Percentiles rank a stretch among this genome's conserved stretches.
phyloP scores from a whole-genome alignment of 2,329 filamentous ascomycete genomes.

The Cladosporium sp. region DNA sequence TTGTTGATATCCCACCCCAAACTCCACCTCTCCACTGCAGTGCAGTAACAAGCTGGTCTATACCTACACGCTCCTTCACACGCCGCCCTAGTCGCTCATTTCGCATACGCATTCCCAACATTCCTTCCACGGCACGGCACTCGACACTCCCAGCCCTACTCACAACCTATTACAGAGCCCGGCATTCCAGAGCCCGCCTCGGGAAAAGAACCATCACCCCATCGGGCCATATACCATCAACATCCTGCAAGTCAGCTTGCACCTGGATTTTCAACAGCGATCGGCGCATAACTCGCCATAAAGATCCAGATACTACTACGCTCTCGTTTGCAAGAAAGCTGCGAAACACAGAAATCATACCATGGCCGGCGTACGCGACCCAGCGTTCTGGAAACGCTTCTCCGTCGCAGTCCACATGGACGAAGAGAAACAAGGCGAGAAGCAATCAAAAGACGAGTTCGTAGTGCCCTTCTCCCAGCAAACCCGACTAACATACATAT shows the following conservation, averaged over 20 bases:
- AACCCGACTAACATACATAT: background rate
- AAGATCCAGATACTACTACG: background rate
- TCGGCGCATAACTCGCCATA: background rate
- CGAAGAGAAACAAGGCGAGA: constrained; percentile 37
- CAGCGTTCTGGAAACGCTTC: constrained; percentile 58
- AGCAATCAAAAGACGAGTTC: constrained; percentile 6
- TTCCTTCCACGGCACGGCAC: background rate
- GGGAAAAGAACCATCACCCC: background rate
- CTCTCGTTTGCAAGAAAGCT: background rate
- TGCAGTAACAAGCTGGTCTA: too few species aligned
- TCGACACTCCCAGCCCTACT: constrained; percentile 3
- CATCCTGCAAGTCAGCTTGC: background rate
- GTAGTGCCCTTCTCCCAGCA: background rate
- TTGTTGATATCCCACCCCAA: background rate
- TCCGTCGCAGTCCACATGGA: constrained; percentile 53
- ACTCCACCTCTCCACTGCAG: background rate
- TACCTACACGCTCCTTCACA: constrained; percentile 10
- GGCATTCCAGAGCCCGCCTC: constrained; percentile 15
- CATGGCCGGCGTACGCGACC: constrained; percentile 52
- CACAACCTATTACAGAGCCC: background rate
- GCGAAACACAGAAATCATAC: background rate
- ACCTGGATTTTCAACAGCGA: background rate
- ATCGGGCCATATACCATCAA: background rate
- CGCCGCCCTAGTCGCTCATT: constrained; percentile 11
- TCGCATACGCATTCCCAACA: constrained; percentile 10